Percentiles rank a stretch among this genome's conserved stretches.
Evolutionary conservation across 192 early-diverging fungal species (phyloP).

Genomic region (Linderina pennispora): DNA sequence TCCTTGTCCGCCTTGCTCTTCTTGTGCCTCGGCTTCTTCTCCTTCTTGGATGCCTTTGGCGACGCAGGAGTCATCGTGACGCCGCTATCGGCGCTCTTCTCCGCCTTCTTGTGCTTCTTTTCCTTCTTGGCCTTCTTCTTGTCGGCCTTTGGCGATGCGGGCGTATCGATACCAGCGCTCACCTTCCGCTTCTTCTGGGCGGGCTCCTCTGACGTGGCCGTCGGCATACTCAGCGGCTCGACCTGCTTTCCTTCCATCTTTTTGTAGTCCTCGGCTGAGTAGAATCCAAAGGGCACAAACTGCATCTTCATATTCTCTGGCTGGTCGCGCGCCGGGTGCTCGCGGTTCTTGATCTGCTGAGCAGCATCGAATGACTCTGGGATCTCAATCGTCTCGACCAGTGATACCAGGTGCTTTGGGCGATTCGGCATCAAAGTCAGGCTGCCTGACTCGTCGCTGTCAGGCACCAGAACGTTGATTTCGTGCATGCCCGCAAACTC

Average conservation of each 20-base stretch:
- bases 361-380: conserved; percentile 19
- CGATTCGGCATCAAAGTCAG: conserved; percentile 21
- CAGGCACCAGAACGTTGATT: conserved; percentile 37
- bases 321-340: conserved; percentile 18
- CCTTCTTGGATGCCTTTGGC: conserved; percentile 1
- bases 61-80: conserved; percentile 1
- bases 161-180: neutral
- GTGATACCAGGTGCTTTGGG: conserved; percentile 17
- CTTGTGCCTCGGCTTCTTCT: conserved; percentile 1
- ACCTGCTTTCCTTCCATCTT: neutral
- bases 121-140: neutral
- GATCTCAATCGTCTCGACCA: conserved; percentile 32
- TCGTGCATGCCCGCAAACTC: conserved; percentile 41
- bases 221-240: too few species aligned
- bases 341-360: conserved; percentile 8
- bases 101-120: neutral
- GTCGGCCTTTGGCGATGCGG: neutral
- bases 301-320: conserved; percentile 40
- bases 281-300: conserved; percentile 44
- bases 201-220: neutral
- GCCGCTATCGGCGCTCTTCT: neutral
- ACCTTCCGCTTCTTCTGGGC: conserved; percentile 7
- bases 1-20: conserved; percentile 15
- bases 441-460: conserved; percentile 16
- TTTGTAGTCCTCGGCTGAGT: conserved; percentile 39